Conservation (phyloP, 108 stramenopile species). For the Skeletonema costatum region DNA sequence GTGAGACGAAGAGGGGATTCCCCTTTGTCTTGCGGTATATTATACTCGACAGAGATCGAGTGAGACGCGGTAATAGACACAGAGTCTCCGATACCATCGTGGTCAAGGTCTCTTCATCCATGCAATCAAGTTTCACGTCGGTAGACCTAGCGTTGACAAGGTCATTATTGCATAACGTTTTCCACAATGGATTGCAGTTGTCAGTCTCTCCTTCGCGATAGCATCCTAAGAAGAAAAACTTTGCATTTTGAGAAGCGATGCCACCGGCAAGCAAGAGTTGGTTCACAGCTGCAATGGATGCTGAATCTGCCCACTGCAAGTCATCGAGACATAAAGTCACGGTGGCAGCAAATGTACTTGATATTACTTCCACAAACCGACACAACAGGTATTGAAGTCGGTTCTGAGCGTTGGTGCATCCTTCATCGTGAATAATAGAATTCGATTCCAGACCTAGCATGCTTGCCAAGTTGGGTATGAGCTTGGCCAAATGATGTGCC, state of each 20-base stretch:
- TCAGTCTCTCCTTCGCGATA: not conserved
- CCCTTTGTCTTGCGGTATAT: constrained; percentile 22
- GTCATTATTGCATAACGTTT: not conserved
- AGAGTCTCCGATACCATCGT: constrained; percentile 6
- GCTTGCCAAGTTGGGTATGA: constrained; percentile 23
- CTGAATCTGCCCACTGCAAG: not conserved
- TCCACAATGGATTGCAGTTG: constrained; percentile 4
- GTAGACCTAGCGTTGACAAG: not conserved
- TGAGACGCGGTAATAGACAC: constrained; percentile 1
- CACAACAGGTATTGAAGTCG: constrained; percentile 30
- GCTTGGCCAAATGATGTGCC: not conserved
- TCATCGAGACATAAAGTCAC: constrained; percentile 31
- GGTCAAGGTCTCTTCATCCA: constrained; percentile 1
- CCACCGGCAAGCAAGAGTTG: not conserved
- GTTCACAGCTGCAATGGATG: constrained; percentile 13
- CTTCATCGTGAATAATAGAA: not conserved
- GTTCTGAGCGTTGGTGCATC: constrained; percentile 21
- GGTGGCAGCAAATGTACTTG: constrained; percentile 5
- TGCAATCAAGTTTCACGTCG: constrained; percentile 3
- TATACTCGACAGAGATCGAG: constrained; percentile 4
- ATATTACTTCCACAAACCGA: constrained; percentile 30
- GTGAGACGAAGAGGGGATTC: constrained; percentile 7
- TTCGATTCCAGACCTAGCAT: not conserved
- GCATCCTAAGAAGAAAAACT: constrained; percentile 16
- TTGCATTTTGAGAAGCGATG: not conserved